Base-by-base conservation (phyloP, 2,329 filamentous ascomycete genomes). In the Helicocarpus griseus region DNA sequence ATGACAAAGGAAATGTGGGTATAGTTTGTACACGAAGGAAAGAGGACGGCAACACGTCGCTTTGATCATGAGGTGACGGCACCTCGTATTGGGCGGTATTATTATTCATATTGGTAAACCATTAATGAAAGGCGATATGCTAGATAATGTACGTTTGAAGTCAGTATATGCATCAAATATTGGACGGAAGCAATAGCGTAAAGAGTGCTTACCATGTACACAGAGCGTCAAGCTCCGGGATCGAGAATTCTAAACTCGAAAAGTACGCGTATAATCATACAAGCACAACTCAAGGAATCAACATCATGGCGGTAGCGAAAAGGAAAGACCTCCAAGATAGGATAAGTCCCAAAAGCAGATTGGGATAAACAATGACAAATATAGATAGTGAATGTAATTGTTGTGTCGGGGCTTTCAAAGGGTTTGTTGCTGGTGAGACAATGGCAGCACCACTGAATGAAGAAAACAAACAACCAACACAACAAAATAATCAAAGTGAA, bases 1-100 rank as follows among this genome's bases (percentile, higher is more conserved):
- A 73, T 1, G 69, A 71, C 17, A 73, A 57, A 11, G 70, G 70
- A 44, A 73, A 72, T 17, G 58, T 65, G 19, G 67, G 69, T 14
- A 63, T 54, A 24, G 57, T 36, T 5, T 61, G 66, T 8, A 64
- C 66, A 35, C 57, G 63, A 17, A 69, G 60, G 11, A 31, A 28
- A 6, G 24, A 29, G 17, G 48, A 22, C 13, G 26, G 5, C 26
- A 40, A 40, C 29, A 13, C 29, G 26, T 33, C 13, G 26, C 21
- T 41, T 9, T 19, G 38, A 41, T n/a, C n/a, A n/a, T 40, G 17
- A 40, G 19, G 19, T 21, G 41, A 24, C 14, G 41, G 41, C 4
- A 31, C 41, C n/a, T 19, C 3, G 26, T 29, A 44, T 17, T 44
- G 26, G n/a, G 41, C 24, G 26, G 7, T 43, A 31, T 44, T 17